These are phyloP conservation scores for Petunia axillaris DNA, from an alignment of 257 asterid species.

Conservation along the genomic window DNA sequence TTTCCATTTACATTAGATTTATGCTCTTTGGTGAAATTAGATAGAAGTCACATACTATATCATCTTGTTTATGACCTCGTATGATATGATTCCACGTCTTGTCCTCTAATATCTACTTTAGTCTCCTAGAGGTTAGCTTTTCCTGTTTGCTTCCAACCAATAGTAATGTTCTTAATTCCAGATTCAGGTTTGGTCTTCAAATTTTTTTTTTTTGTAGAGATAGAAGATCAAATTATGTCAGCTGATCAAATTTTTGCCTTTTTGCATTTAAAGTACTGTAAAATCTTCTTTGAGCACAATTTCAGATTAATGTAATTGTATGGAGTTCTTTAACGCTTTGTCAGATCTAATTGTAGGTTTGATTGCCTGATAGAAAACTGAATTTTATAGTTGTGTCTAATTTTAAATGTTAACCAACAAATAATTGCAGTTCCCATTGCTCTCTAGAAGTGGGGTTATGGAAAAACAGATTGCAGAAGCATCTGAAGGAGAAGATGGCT, in stretches of 20 bases:
- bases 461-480: constrained; percentile 83
- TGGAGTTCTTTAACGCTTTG: constrained; percentile 14
- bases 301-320: background rate
- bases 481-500: constrained; percentile 63
- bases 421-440: constrained; percentile 83
- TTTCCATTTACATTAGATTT: background rate
- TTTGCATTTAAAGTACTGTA: background rate
- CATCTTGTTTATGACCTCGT: background rate
- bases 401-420: constrained; percentile 15
- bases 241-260: background rate
- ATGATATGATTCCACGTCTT: background rate
- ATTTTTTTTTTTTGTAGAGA: background rate
- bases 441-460: constrained; percentile 91
- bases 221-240: background rate
- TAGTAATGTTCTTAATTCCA: background rate
- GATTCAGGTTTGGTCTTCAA: background rate
- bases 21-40: background rate
- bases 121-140: background rate
- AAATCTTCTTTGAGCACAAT: background rate
- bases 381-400: background rate
- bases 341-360: background rate
- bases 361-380: constrained; percentile 7
- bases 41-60: background rate
- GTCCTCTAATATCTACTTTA: background rate
- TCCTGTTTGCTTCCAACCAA: background rate